Evolutionary conservation across 2,329 filamentous ascomycete species (phyloP).

Genomic region (Macroventuria anomochaeta): DNA sequence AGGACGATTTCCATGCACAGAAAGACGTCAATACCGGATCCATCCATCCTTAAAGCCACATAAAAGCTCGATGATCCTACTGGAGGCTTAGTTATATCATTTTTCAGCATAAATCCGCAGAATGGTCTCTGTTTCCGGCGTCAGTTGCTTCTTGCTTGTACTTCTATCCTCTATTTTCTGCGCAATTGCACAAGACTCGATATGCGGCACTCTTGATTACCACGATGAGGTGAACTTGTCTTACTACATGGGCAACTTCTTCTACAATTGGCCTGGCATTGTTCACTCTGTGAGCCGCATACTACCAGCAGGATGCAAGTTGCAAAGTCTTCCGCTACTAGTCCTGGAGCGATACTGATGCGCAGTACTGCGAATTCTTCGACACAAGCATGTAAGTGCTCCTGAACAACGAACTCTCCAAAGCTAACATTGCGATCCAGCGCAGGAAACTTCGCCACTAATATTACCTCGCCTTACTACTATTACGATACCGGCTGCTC

Average conservation of each 20-base stretch:
- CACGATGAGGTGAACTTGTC: slow-evolving; percentile 14
- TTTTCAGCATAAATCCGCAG: background rate
- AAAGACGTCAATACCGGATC: background rate
- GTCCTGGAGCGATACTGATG: slow-evolving; percentile 22
- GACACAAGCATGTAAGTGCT: slow-evolving; percentile 23
- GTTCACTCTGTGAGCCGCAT: slow-evolving; percentile 29
- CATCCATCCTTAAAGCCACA: background rate
- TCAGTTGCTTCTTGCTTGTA: background rate
- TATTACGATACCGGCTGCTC: slow-evolving; percentile 3
- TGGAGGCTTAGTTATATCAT: background rate
- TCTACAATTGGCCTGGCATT: slow-evolving; percentile 26
- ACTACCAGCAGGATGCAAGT: slow-evolving; percentile 23
- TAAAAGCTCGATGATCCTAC: background rate
- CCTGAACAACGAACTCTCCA: too few species aligned
- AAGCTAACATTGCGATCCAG: background rate
- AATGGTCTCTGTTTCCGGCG: background rate
- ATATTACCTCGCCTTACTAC: background rate
- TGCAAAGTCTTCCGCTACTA: slow-evolving; percentile 31
- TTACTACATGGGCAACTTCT: slow-evolving; percentile 36
- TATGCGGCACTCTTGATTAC: slow-evolving; percentile 23
- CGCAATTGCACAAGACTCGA: background rate
- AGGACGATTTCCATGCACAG: background rate
- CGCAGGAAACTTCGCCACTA: background rate
- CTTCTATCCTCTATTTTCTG: background rate
- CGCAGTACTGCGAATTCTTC: slow-evolving; percentile 37